Conservation (phyloP, 192 early-diverging fungal species). For the Backusella mclennaniae region DNA sequence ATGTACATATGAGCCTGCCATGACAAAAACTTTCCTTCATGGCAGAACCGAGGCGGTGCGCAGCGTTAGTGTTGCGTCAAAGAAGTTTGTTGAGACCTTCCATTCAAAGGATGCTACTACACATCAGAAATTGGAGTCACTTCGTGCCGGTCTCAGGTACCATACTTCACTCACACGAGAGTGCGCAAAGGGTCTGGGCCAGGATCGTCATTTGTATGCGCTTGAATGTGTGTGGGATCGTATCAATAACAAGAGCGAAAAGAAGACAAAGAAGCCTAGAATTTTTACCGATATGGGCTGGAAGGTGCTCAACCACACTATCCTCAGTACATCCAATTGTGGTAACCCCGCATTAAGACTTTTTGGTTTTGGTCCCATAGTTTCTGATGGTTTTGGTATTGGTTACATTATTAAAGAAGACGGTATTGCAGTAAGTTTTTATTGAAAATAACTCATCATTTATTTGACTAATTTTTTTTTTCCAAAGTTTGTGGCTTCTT, state of each 20-base stretch:
- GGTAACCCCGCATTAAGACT: conserved; percentile 63
- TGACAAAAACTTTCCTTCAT: conserved; percentile 66
- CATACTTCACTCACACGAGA: conserved; percentile 66
- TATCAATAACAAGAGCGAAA: conserved; percentile 5
- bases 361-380: conserved; percentile 82
- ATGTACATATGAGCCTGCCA: conserved; percentile 77
- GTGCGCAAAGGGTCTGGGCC: conserved; percentile 70
- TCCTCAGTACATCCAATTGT: conserved; percentile 71
- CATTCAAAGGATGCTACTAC: conserved; percentile 48
- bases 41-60: conserved; percentile 83
- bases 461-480: background rate
- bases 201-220: conserved; percentile 87
- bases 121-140: conserved; percentile 38
- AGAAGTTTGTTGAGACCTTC: conserved; percentile 62
- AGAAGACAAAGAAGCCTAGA: conserved; percentile 21
- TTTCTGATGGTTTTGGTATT: conserved; percentile 79
- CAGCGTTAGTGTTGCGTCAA: conserved; percentile 61
- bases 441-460: background rate
- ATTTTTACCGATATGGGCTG: conserved; percentile 49
- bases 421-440: conserved; percentile 41
- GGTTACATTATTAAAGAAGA: conserved; percentile 70
- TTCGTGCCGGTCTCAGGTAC: conserved; percentile 56
- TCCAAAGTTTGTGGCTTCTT: conserved; percentile 44
- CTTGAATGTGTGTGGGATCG: conserved; percentile 60
- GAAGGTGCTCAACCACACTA: conserved; percentile 48